Evolutionary conservation across 371 early-diverging fungal species (phyloP), one percentile per base, ranked within the genome.

Genomic region (Blakeslea trispora): DNA sequence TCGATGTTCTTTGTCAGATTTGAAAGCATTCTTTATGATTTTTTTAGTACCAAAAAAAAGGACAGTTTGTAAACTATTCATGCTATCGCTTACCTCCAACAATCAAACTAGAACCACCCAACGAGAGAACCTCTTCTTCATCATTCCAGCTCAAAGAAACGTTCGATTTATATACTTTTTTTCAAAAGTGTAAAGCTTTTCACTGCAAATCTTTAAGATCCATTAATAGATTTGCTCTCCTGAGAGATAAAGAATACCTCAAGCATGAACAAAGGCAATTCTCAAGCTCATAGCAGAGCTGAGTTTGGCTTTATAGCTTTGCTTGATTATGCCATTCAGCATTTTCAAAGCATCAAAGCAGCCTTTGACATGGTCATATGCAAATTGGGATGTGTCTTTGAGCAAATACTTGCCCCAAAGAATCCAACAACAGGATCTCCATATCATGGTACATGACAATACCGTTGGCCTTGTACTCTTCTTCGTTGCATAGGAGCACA

Each of bases 331-430:
- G 6, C 1, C 11, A 0, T 32, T 28, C 5, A 47, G 32, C 1
- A 47, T 15, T 3, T 7, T 32, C 32, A 47, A 18, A 1, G 17
- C 47, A 32, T n/a, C 47, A 32, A 47, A 47, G 8, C 32, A 47
- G 34, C 47, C 47, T 32, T 47, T 47, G 0, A 47, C 47, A 32
- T 47, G 47, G n/a, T 47, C 32, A 6, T 47, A 32, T 6, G 31
- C 17, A 32, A 47, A 32, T 0, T 32, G 28, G n/a, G 32, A 1
- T 0, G 15, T 22, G 17, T 47, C 47, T 7, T 47, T 47, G 8
- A 47, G 18, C 32, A 0, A 15, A 17, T 47, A 47, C 4, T 18
- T 22, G 0, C 47, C 47, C n/a, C 24, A 32, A 47, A n/a, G 17
- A 15, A n/a, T 47, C 32, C 3, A 47, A n/a, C 17, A 47, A 32